Evolutionary conservation across 2,329 filamentous ascomycete genomes (phyloP).

Genomic region (Epichloe scottii): DNA sequence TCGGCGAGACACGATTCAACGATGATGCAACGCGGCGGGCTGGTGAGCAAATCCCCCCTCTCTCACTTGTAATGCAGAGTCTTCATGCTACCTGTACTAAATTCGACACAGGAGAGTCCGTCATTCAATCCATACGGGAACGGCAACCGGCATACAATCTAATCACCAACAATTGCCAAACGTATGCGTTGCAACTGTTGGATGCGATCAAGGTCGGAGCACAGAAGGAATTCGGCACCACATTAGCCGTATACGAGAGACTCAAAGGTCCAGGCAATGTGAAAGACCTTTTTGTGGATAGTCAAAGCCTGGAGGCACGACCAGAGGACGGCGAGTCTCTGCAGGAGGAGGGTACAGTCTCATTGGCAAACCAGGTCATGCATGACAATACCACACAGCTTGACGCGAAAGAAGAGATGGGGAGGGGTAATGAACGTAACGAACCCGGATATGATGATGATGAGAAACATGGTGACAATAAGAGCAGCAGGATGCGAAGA

Average conservation of each 20-base stretch:
- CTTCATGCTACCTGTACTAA: neutral
- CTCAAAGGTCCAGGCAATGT: slow-evolving; percentile 37
- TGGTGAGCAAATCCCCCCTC: slow-evolving; percentile 20
- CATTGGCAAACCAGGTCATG: slow-evolving; percentile 39
- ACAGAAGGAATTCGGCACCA: slow-evolving; percentile 40
- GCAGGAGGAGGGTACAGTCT: slow-evolving; percentile 27
- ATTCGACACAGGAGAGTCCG: slow-evolving; percentile 31
- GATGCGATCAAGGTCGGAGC: slow-evolving; percentile 40
- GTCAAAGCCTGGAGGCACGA: slow-evolving; percentile 13
- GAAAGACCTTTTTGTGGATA: slow-evolving; percentile 32
- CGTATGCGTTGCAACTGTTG: slow-evolving; percentile 38
- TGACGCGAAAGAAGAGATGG: slow-evolving; percentile 25
- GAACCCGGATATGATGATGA: slow-evolving; percentile 6
- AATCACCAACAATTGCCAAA: slow-evolving; percentile 49
- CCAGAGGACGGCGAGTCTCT: slow-evolving; percentile 6
- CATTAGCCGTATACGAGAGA: slow-evolving; percentile 38
- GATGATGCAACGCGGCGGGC: slow-evolving; percentile 38
- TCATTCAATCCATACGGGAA: slow-evolving; percentile 38
- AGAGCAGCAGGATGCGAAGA: neutral
- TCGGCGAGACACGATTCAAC: slow-evolving; percentile 41
- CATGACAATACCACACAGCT: slow-evolving; percentile 39
- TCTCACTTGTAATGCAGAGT: neutral
- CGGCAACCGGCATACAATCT: slow-evolving; percentile 41
- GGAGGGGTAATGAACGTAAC: slow-evolving; percentile 9
- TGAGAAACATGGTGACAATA: slow-evolving; percentile 4